These are phyloP conservation scores for Penicillium antarcticum DNA, from an alignment of 495 filamentous ascomycete species.

Conservation along the genomic window DNA sequence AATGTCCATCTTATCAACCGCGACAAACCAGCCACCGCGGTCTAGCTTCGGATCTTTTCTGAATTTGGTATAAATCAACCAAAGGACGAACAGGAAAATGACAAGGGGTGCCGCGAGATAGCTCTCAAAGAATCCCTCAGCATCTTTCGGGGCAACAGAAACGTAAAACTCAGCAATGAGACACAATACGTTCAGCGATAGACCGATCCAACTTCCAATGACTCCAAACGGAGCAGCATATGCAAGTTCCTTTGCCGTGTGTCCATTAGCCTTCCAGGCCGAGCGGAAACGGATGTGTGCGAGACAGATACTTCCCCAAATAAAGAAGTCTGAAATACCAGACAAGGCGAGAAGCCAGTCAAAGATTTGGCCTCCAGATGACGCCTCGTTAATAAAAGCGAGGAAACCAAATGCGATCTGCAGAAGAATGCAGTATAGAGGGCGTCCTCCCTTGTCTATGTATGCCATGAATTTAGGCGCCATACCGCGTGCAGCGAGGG, in stretches of 20 bases:
- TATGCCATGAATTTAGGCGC: conserved; percentile 55
- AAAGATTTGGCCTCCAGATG: conserved; percentile 38
- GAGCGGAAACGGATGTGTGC: conserved; percentile 73
- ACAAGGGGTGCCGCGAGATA: conserved; percentile 61
- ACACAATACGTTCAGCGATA: conserved; percentile 56
- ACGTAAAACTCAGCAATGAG: conserved; percentile 59
- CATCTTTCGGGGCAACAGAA: conserved; percentile 41
- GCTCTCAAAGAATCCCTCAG: conserved; percentile 56
- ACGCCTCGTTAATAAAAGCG: conserved; percentile 52
- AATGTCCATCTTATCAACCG: conserved; percentile 23
- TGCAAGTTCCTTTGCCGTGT: conserved; percentile 65
- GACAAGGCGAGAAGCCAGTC: conserved; percentile 68
- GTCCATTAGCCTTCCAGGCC: conserved; percentile 54
- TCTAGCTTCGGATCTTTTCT: conserved; percentile 25
- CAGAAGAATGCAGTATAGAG: conserved; percentile 49
- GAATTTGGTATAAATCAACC: conserved; percentile 25
- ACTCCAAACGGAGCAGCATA: conserved; percentile 65
- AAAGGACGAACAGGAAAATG: conserved; percentile 39
- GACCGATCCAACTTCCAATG: conserved; percentile 63
- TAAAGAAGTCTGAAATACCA: conserved; percentile 64
- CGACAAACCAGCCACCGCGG: conserved; percentile 19
- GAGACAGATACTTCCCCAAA: conserved; percentile 68
- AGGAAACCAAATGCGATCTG: conserved; percentile 53
- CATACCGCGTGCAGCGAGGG: conserved; percentile 54
- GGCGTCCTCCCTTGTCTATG: conserved; percentile 57